Evolutionary conservation across 441 rosid species (phyloP), one percentile per base, ranked within the genome.

Genomic region (Erodium texanum): DNA sequence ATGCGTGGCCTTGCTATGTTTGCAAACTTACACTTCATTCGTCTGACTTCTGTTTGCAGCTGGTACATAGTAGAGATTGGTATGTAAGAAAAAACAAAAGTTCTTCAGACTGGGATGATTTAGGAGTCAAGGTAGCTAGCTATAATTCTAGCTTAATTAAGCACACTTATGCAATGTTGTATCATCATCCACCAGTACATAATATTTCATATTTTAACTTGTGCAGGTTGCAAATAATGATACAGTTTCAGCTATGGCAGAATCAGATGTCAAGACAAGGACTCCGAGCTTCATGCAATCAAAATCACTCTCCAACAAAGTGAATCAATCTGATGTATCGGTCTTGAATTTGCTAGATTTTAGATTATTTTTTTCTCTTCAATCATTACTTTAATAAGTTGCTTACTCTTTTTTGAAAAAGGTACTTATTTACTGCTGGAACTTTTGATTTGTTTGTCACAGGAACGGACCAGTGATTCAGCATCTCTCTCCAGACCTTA

Each of bases 191-290:
- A 54, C 61, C 9, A 5, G 10, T 24, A 0, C 58, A 18, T 24
- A 10, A 52, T 66, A n/a, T 41, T 64, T 68, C 74, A 27, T 20
- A 9, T 29, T 61, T 64, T 62, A n/a, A 43, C 69, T 48, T 18
- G 71, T 67, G 69, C 85, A 87, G 94, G 74, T 92, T 38, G 89
- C 78, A n/a, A n/a, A n/a, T 38, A 92, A 97, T 74, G 98, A 92
- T 79, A 86, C 97, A 68, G 92, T 98, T 58, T 86, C 99, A 23
- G 97, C 98, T 2, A 97, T 92, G 79, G 90, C 99, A 27, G 98
- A 98, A 70, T 94, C 99, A 63, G 97, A 94, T 76, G 97, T 59
- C 43, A 82, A 69, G 70, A 69, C 75, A 72, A 76, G 76, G 45
- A 68, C 77, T 61, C 78, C 82, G 64, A 50, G 74, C 67, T 80